phyloP scores from a whole-genome alignment of 2,329 filamentous ascomycete species.

The Phymatotrichopsis omnivora region DNA sequence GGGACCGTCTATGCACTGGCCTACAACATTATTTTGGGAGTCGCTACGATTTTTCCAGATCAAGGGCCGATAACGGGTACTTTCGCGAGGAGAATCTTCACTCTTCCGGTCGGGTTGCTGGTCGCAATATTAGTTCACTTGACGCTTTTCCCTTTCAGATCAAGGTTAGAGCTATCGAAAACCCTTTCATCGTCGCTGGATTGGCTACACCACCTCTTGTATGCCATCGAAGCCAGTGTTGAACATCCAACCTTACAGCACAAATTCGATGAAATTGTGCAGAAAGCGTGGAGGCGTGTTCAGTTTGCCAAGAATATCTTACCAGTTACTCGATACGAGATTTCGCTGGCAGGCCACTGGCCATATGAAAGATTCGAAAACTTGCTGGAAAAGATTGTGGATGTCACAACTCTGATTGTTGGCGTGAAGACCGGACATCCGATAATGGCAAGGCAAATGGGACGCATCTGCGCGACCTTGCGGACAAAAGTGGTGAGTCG shows the following conservation, averaged over 20 bases:
- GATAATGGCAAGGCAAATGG: conserved; percentile 14
- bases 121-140: conserved; percentile 27
- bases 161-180: conserved; percentile 20
- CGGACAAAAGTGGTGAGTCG: conserved; percentile 19
- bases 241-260: conserved; percentile 22
- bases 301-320: conserved; percentile 23
- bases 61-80: conserved; percentile 20
- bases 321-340: conserved; percentile 26
- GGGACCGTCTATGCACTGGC: conserved; percentile 26
- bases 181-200: conserved; percentile 25
- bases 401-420: conserved; percentile 23
- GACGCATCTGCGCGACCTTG: conserved; percentile 15
- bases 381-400: conserved; percentile 25
- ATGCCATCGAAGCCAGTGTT: conserved; percentile 25
- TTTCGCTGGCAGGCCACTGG: conserved; percentile 27
- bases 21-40: conserved; percentile 28
- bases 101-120: conserved; percentile 23
- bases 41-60: conserved; percentile 23
- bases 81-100: conserved; percentile 26
- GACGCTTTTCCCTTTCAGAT: conserved; percentile 26
- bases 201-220: conserved; percentile 28
- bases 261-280: conserved; percentile 25
- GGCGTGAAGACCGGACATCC: conserved; percentile 21
- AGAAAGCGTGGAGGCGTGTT: conserved; percentile 19
- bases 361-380: conserved; percentile 25